Base-by-base conservation (phyloP, 2,329 filamentous ascomycete genomes). In the Sporothrix pallida region DNA sequence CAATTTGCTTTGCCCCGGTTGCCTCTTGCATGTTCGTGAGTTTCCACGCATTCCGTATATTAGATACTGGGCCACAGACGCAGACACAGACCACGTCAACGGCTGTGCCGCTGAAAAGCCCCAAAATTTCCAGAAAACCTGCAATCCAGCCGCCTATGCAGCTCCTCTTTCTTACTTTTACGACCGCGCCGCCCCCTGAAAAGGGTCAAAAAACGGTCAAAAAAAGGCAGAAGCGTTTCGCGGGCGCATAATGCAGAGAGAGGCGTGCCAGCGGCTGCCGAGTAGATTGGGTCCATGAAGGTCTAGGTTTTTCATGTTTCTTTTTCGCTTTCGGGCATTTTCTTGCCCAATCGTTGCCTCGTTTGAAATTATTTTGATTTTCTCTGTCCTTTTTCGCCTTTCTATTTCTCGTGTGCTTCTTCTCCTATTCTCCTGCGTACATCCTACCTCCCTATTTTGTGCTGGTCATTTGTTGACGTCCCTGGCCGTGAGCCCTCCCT, bases 181-280 rank as follows among this genome's bases (percentile, higher is more conserved):
- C 44, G 63, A 31, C 63, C 63, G 63, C 2, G 63, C 63, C 63
- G 44, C 63, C 63, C 63, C 63, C 63, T 67, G 63, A 65, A 46
- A 56, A 56, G 9, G n/a, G 31, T 15, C 60, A 13, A 7, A 6
- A 37, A 37, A 37, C 7, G 31, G 31, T 37, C 4, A 37, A 37
- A 37, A 37, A 5, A 3, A 7, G 60, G 46, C 31, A 15, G 31
- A 42, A 10, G n/a, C 9, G 15, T 42, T 46, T 46, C n/a, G 3
- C n/a, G 9, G 9, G n/a, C 9, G 37, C 17, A 63, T 44, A n/a
- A 20, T 20, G 17, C 8, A n/a, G 8, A 54, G 8, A 20, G 52
- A 17, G 44, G 31, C 9, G 60, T 63, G 31, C 15, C 37, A 65
- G 60, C 60, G 42, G 37, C 60, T 46, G 37, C n/a, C 42, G 60